Percentiles rank a stretch among this genome's conserved stretches.
These are phyloP conservation scores for Pseudogymnoascus sp. DNA, from an alignment of 2,329 filamentous ascomycete species.

Conservation along the genomic window DNA sequence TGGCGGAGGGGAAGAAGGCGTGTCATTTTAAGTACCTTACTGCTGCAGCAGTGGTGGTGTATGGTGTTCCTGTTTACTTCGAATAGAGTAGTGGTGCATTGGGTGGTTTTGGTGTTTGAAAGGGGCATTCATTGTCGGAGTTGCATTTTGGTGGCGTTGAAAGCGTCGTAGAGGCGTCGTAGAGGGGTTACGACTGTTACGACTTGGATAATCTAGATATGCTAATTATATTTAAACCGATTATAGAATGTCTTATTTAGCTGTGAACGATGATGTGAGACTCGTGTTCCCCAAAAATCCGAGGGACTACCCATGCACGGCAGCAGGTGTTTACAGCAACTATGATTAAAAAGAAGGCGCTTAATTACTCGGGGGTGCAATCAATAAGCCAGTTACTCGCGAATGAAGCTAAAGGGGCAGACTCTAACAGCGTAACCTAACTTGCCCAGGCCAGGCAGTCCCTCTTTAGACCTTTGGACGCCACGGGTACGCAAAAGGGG, in stretches of 20 bases:
- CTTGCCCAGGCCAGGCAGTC: background rate
- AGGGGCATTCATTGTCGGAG: background rate
- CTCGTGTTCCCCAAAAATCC: too few species aligned
- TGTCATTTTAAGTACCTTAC: constrained; percentile 89
- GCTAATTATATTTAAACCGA: background rate
- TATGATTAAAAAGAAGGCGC: too few species aligned
- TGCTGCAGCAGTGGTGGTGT: constrained; percentile 86
- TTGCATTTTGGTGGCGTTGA: background rate
- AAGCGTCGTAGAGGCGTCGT: background rate
- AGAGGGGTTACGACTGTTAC: background rate
- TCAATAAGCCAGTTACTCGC: too few species aligned
- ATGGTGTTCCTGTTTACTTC: constrained; percentile 88
- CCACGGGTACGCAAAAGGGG: background rate
- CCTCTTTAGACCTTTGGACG: background rate
- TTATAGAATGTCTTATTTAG: background rate
- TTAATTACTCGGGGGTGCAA: too few species aligned
- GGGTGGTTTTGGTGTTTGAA: background rate
- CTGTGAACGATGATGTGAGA: background rate
- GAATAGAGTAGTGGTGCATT: constrained; percentile 17
- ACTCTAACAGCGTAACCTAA: background rate
- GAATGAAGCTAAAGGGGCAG: too few species aligned
- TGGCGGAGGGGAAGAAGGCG: constrained; percentile 63
- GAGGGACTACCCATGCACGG: too few species aligned
- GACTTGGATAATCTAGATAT: constrained; percentile 1
- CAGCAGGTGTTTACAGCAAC: too few species aligned